Evolutionary conservation across 2,329 filamentous ascomycete genomes (phyloP).

Genomic region (Cytospora piceicola): DNA sequence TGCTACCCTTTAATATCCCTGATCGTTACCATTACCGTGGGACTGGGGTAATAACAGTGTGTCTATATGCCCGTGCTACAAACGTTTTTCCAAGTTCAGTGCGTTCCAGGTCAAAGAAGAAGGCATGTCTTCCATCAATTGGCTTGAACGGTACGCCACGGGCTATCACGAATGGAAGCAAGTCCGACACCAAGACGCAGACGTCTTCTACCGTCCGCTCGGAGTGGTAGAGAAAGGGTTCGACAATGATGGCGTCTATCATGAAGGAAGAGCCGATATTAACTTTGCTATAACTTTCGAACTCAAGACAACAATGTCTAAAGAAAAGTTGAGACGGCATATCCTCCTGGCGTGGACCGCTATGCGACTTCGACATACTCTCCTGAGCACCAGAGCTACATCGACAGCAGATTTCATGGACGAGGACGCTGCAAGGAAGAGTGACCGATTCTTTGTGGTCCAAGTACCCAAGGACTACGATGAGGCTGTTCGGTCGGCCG

Average conservation of each 20-base stretch:
- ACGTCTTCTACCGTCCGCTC: constrained; percentile 24
- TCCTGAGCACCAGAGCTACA: constrained; percentile 31
- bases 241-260: constrained; percentile 35
- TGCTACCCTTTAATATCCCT: too few relatives aligned
- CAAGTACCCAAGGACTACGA: not conserved
- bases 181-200: not conserved
- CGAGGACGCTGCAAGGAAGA: not conserved
- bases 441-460: constrained; percentile 21
- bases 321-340: constrained; percentile 28
- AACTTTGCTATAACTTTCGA: constrained; percentile 30
- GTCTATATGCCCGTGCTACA: too few relatives aligned
- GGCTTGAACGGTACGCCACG: constrained; percentile 22
- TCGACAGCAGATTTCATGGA: constrained; percentile 28
- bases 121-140: constrained; percentile 9
- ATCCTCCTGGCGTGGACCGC: constrained; percentile 34
- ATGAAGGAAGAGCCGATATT: constrained; percentile 35
- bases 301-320: constrained; percentile 30
- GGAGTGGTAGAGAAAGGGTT: constrained; percentile 34
- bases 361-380: constrained; percentile 32
- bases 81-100: not conserved
- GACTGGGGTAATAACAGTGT: too few relatives aligned
- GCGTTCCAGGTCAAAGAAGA: not conserved
- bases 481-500: constrained; percentile 6
- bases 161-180: constrained; percentile 26
- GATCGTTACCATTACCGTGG: too few relatives aligned